Evolutionary conservation across 768 basidiomycete species (phyloP).

Genomic region (Gloeopeniophorella convolvens): DNA sequence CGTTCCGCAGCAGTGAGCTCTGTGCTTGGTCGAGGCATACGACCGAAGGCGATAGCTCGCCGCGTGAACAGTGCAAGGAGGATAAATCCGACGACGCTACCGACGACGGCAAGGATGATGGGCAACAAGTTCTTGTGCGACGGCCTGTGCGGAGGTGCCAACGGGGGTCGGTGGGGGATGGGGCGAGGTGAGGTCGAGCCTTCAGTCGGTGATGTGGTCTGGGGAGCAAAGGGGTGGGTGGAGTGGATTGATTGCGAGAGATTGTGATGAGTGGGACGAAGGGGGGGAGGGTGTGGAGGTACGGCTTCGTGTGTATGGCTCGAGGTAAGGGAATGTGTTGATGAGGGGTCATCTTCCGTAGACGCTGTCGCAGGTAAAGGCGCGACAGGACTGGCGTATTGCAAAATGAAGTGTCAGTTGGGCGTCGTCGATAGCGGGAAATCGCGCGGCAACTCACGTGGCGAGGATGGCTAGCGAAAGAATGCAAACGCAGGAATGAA

Average conservation of each 20-base stretch:
- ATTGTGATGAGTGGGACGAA: background rate
- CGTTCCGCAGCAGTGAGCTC: slow-evolving; percentile 34
- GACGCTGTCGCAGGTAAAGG: background rate
- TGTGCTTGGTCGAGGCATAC: slow-evolving; percentile 39
- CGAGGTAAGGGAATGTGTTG: background rate
- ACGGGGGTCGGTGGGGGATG: slow-evolving; percentile 2
- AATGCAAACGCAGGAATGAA: background rate
- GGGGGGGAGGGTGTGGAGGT: background rate
- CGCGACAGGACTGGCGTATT: background rate
- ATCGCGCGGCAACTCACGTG: background rate
- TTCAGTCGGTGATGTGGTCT: background rate
- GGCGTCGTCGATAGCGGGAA: background rate
- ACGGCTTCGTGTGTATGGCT: background rate
- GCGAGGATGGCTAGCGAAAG: background rate
- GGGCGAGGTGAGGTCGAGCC: slow-evolving; percentile 4
- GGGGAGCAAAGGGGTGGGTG: background rate
- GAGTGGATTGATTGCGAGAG: background rate
- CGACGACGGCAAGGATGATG: slow-evolving; percentile 43
- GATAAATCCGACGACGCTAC: slow-evolving; percentile 33
- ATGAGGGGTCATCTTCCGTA: background rate
- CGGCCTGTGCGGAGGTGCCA: slow-evolving; percentile 4
- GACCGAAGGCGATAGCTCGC: slow-evolving; percentile 38
- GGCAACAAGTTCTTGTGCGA: slow-evolving; percentile 21
- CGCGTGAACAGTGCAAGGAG: slow-evolving; percentile 35
- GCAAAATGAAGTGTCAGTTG: too few relatives aligned